Evolutionary conservation across 345 rosid species (phyloP), one percentile per base, ranked within the genome.

Genomic region (Cochlearia excelsa): DNA sequence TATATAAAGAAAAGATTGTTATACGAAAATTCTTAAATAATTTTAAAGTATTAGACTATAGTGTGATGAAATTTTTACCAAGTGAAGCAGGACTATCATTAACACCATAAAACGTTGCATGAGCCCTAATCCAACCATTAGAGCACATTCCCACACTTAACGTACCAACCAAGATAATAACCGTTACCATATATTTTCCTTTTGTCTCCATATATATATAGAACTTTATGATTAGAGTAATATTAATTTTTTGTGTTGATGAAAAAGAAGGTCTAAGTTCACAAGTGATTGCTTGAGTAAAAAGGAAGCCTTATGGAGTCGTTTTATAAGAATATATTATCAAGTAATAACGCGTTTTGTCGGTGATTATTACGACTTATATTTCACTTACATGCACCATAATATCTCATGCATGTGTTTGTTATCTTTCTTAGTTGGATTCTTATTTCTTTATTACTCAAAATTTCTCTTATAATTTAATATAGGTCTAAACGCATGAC

Each of bases 101-200:
- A 66, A 83, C 88, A 45, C 88, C 95, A 74, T 87, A 81, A 74
- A 55, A 87, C 46, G 95, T 84, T 43, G 90, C 88, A 69, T 82
- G 88, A 35, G 86, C 88, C 58, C 56, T 57, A 68, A 80, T 26
- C 88, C 88, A 84, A 59, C 75, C 70, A 46, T 63, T 58, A 2
- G 75, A 64, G 65, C 61, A 71, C 75, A 71, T 64, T 45, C 75
- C 70, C 55, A 51, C 66, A 46, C 70, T 64, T 57, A 71, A 46
- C 70, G 61, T 57, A 65, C 75, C 40, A 58, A 71, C 66, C 39
- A 71, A 51, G 59, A 71, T 44, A 33, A 71, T 64, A 52, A 39
- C 7, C 23, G 38, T 46, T 30, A 65, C 66, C 57, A 65, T 39
- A 65, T 45, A 71, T 46, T 45, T 6, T 0, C 55, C 68, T 40